A percentile compares a stretch with the other conserved stretches of the same genome.
phyloP scores from a whole-genome alignment of 352 stramenopile species.

The Elongisporangium anandrum region DNA sequence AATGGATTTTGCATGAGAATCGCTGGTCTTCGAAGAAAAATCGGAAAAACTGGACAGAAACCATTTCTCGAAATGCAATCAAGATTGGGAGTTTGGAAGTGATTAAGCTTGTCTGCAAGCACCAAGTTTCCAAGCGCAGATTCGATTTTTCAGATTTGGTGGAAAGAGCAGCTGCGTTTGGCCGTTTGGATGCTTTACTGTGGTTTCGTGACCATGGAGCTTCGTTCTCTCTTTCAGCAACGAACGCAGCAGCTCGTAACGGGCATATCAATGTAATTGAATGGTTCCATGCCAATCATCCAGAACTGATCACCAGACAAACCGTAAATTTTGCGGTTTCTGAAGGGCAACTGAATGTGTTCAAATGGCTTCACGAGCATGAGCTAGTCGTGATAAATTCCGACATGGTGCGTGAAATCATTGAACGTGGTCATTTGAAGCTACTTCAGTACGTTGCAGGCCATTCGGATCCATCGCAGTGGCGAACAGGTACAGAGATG shows the following conservation, averaged over 20 bases:
- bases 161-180: background rate
- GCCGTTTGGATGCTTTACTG: background rate
- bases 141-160: background rate
- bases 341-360: slow-evolving; percentile 5
- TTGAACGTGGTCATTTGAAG: background rate
- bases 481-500: background rate
- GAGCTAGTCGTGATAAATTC: background rate
- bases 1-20: too few relatives aligned
- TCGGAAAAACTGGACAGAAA: background rate
- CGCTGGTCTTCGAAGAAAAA: background rate
- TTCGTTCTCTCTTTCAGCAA: background rate
- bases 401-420: background rate
- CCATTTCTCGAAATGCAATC: too few relatives aligned
- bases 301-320: too few relatives aligned
- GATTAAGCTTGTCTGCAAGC: too few relatives aligned
- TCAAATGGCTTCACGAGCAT: slow-evolving; percentile 1
- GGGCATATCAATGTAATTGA: background rate
- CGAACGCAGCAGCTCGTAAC: background rate
- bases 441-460: background rate
- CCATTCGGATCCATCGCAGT: background rate
- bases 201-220: background rate
- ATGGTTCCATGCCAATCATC: background rate
- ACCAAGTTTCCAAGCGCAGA: too few relatives aligned
- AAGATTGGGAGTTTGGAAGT: too few relatives aligned
- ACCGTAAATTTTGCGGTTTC: background rate